phyloP scores from a whole-genome alignment of 2,329 filamentous ascomycete species.

The Fusarium algeriense region DNA sequence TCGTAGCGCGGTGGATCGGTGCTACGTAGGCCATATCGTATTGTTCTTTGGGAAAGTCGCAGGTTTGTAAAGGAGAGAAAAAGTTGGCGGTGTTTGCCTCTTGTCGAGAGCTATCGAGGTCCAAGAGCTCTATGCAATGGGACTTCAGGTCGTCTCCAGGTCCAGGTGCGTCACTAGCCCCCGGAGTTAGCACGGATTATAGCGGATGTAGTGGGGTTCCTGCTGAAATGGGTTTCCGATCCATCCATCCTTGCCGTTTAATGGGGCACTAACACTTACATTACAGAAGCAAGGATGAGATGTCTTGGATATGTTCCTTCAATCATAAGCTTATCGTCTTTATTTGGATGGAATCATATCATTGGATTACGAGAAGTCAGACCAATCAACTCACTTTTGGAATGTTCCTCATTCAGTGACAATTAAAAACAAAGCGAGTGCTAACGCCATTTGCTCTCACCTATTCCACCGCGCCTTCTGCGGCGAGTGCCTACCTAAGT shows the following conservation, averaged over 20 bases:
- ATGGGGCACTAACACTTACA: slow-evolving; percentile 19
- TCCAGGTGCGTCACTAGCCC: slow-evolving; percentile 42
- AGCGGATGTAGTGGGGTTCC: slow-evolving; percentile 41
- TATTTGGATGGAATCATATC: not conserved
- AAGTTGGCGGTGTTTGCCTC: slow-evolving; percentile 31
- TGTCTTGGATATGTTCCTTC: not conserved
- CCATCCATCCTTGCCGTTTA: slow-evolving; percentile 5
- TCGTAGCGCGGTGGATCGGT: slow-evolving; percentile 92
- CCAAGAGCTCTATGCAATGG: slow-evolving; percentile 43
- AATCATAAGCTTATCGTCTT: not conserved
- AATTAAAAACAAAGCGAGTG: too few relatives aligned
- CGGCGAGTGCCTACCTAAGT: not conserved
- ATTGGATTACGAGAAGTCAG: not conserved
- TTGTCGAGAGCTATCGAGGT: slow-evolving; percentile 43
- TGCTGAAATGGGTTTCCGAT: slow-evolving; percentile 3
- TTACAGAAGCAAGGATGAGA: not conserved
- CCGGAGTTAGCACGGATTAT: slow-evolving; percentile 47
- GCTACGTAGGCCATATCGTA: slow-evolving; percentile 88
- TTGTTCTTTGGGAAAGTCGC: slow-evolving; percentile 7
- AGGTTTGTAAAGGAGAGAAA: not conserved
- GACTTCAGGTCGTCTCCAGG: slow-evolving; percentile 18
- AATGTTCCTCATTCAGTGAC: too few relatives aligned
- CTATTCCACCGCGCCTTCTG: not conserved
- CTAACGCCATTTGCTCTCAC: not conserved
- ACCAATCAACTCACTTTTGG: not conserved